Evolutionary conservation across 1,139 yeast species (phyloP), one percentile per base, ranked within the genome.

Genomic region (Magnusiomyces suaveolens): DNA sequence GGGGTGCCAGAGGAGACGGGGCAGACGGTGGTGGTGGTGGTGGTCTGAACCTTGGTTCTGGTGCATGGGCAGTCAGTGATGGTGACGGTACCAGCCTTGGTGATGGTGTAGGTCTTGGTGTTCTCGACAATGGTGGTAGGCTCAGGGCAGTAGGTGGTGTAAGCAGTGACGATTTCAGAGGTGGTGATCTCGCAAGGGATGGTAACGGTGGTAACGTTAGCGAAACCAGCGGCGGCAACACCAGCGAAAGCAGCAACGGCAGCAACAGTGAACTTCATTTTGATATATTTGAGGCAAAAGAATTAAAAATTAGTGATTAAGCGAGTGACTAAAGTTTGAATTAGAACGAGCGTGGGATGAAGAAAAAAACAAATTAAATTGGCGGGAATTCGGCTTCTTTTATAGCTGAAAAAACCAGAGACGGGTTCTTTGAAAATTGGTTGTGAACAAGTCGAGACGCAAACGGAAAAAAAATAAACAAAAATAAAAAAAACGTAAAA

Each of bases 51-150:
- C 66, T 74, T 72, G 63, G 80, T 76, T 62, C 82, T 69, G 61
- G 85, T 78, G 74, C 88, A 83, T 47, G 75, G 74, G 68, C 75
- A 71, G 68, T 71, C 67, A 60, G 74, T 72, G 66, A 72, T 65
- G 60, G 77, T 73, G 56, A 73, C 61, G 60, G 76, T 72, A 61
- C 74, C 71, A 60, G 77, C 69, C 60, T 60, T 69, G 56, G 75
- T 65, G 60, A 72, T 75, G 56, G 72, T 66, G 67, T 67, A 69
- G 60, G 74, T 71, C 57, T 60, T 57, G 67, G 61, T 63, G 64
- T 68, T 69, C 66, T 69, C 70, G 50, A 69, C 65, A 56, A 72
- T 57, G 61, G 72, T 66, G 66, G 77, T 72, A 53, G 75, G 63
- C 59, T 62, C 63, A 52, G 75, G 75, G 70, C 76, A 73, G 72